Evolutionary conservation across 176 grass and related monocot genomes (phyloP), one percentile per base, ranked within the genome.

Genomic region (Neostapfia colusana): DNA sequence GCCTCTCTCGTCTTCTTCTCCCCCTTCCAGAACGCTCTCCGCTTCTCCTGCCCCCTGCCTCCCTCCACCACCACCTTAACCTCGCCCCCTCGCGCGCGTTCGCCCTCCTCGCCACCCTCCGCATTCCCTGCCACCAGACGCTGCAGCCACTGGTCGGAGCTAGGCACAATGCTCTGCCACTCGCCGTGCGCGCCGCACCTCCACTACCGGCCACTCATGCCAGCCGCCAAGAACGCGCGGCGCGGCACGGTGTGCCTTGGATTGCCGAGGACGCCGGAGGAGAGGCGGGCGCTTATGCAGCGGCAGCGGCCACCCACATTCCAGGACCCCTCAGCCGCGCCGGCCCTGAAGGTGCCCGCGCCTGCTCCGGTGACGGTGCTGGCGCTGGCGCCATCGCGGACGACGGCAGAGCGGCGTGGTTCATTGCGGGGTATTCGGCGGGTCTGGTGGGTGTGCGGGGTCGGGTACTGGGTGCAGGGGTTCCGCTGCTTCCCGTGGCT

Each of bases 401-500:
- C 69, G 60, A 34, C 82, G n/a, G 71, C 71, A 0, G 65, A 69
- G 50, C 28, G 57, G 64, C 46, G 34, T 35, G 40, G 79, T 0
- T 63, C 73, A 38, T 40, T 82, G 73, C 73, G 79, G 58, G 85
- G 82, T 73, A 87, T 86, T 69, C 64, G 86, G 10, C 70, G 81
- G 71, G 73, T 93, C 58, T 97, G 85, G 93, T 78, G 85, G 55
- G 64, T 93, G 62, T 97, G 93, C 63, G 93, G 93, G 16, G 31
- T 86, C 5, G 93, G 88, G 8, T 97, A 97, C 80, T 97, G 93
- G 77, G 85, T 97, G 80, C 93, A 97, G 80, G 93, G 93, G 0
- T 97, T 97, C 83, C 81, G 93, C 34, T 93, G 90, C 88, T 97
- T 97, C 82, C 93, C 88, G 10, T 97, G 93, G 93, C 80, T 97